A percentile compares a stretch with the other conserved stretches of the same genome.
Evolutionary conservation across 148 eudicot genomes (phyloP).

Genomic region (Salicornia ramosissima): DNA sequence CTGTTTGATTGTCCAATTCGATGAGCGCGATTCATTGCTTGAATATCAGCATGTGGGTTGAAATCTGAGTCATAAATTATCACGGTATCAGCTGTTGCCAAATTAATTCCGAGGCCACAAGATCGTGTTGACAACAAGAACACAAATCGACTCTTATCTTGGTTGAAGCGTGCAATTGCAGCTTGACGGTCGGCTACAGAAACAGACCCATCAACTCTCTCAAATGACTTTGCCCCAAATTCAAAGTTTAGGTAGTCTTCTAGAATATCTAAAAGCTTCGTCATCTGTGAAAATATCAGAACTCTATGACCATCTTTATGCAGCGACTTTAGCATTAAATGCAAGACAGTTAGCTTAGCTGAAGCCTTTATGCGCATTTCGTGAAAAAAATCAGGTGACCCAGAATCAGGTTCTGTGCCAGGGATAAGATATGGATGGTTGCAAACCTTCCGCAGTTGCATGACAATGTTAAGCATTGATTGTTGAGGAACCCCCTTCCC

Average conservation of each 20-base stretch:
- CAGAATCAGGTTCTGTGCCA: slow-evolving; percentile 96
- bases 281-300: slow-evolving; percentile 95
- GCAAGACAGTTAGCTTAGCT: slow-evolving; percentile 86
- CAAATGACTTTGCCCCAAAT: slow-evolving; percentile 87
- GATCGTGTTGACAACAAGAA: slow-evolving; percentile 89
- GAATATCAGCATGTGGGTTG: slow-evolving; percentile 98
- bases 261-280: slow-evolving; percentile 91
- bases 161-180: slow-evolving; percentile 95
- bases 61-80: slow-evolving; percentile 96
- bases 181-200: slow-evolving; percentile 85
- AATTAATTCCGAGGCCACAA: slow-evolving; percentile 97
- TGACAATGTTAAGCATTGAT: slow-evolving; percentile 96
- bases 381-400: slow-evolving; percentile 90
- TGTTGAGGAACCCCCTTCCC: slow-evolving; percentile 92
- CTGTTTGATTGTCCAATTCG: slow-evolving; percentile 93
- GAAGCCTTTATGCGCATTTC: slow-evolving; percentile 99
- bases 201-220: slow-evolving; percentile 99
- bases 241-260: slow-evolving; percentile 90
- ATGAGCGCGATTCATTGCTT: slow-evolving; percentile 99
- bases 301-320: slow-evolving; percentile 90
- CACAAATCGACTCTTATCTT: slow-evolving; percentile 89
- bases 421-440: slow-evolving; percentile 98
- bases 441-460: slow-evolving; percentile 96
- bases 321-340: slow-evolving; percentile 84
- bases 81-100: slow-evolving; percentile 98